Evolutionary conservation across 2,329 filamentous ascomycete genomes (phyloP).

Genomic region (Teratosphaeria zuluensis): DNA sequence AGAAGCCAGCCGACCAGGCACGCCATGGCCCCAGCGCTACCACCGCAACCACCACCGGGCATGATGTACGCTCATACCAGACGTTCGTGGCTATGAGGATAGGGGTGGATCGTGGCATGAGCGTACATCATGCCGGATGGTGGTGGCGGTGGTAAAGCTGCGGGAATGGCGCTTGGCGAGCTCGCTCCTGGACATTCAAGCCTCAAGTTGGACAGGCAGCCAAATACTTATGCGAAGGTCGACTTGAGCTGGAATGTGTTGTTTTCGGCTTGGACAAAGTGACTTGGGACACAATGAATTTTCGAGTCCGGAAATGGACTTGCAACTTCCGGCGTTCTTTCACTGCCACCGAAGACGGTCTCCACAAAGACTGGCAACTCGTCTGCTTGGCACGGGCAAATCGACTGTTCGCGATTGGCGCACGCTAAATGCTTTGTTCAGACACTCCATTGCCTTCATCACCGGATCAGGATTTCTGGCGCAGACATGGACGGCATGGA

Average conservation of each 20-base stretch:
- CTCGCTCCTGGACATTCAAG: neutral
- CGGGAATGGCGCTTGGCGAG: neutral
- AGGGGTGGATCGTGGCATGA: neutral
- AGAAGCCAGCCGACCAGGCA: neutral
- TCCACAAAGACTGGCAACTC: neutral
- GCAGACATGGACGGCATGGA: too few species aligned
- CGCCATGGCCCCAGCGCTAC: neutral
- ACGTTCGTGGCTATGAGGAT: neutral
- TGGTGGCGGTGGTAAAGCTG: neutral
- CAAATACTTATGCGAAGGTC: neutral
- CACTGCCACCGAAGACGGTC: neutral
- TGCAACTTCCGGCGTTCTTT: neutral
- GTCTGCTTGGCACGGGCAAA: neutral
- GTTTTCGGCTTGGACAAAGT: neutral
- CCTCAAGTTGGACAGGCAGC: neutral
- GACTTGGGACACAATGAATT: neutral
- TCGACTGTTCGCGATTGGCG: neutral
- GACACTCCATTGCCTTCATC: too few species aligned
- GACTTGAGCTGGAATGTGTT: neutral
- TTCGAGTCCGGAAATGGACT: neutral
- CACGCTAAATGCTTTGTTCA: too few species aligned
- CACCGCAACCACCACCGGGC: too few species aligned
- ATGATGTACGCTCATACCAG: too few species aligned
- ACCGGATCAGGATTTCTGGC: too few species aligned
- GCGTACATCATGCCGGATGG: neutral